Evolutionary conservation across 176 grass and related monocot genomes (phyloP).

Genomic region (Oryza glumipatula): DNA sequence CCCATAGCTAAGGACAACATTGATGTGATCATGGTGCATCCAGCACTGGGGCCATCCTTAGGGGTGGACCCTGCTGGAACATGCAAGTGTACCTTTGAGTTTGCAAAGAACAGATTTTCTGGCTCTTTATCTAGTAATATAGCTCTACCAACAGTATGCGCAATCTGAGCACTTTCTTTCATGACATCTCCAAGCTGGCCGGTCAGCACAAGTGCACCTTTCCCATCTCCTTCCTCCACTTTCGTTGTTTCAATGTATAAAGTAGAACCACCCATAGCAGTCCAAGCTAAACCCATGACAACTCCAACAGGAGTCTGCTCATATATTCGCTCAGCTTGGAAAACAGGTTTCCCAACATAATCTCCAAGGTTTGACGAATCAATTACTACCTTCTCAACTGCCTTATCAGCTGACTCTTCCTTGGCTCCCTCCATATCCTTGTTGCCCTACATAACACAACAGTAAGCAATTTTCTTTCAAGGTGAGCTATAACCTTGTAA

Average conservation of each 20-base stretch:
- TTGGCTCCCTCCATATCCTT: slow-evolving; percentile 35
- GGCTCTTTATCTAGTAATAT: slow-evolving; percentile 73
- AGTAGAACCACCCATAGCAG: slow-evolving; percentile 88
- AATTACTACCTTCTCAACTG: slow-evolving; percentile 67
- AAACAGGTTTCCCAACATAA: slow-evolving; percentile 97
- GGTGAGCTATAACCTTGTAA: not conserved
- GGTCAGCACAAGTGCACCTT: slow-evolving; percentile 81
- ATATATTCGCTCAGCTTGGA: slow-evolving; percentile 95
- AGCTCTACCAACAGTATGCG: slow-evolving; percentile 82
- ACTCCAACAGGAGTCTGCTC: slow-evolving; percentile 92
- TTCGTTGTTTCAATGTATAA: slow-evolving; percentile 80
- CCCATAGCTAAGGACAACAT: slow-evolving; percentile 93
- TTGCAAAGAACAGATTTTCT: slow-evolving; percentile 74
- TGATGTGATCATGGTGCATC: slow-evolving; percentile 96
- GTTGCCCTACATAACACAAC: slow-evolving; percentile 43
- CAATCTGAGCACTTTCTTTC: slow-evolving; percentile 98
- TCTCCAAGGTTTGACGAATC: slow-evolving; percentile 73
- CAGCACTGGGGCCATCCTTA: slow-evolving; percentile 93
- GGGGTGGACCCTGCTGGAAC: slow-evolving; percentile 92
- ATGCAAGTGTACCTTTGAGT: slow-evolving; percentile 88
- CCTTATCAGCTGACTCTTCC: slow-evolving; percentile 47
- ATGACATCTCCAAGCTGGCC: slow-evolving; percentile 97
- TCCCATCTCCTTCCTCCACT: slow-evolving; percentile 85
- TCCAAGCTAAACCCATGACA: slow-evolving; percentile 98
- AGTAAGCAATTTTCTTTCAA: not conserved